phyloP scores from a whole-genome alignment of 139 green algal species.

The Chlamydomonas schloesseri region DNA sequence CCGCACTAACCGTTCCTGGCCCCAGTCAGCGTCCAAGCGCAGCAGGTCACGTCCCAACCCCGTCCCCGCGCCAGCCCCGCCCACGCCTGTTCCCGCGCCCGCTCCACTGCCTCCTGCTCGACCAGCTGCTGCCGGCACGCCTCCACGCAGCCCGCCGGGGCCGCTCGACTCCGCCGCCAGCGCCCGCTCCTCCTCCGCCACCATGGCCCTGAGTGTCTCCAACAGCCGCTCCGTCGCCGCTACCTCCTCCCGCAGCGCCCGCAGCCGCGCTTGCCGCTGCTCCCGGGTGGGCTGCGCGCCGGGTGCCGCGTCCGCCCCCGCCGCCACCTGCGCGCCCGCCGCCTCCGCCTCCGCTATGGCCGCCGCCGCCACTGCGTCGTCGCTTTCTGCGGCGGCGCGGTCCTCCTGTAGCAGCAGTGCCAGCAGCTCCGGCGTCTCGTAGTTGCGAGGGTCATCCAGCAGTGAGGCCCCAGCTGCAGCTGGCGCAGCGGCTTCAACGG shows the following conservation, averaged over 20 bases:
- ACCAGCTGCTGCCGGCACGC: too few relatives aligned
- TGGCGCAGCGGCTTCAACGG: neutral
- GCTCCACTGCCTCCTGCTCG: neutral
- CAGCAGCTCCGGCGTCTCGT: slow-evolving; percentile 23
- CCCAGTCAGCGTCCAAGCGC: too few relatives aligned
- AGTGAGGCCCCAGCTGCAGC: neutral
- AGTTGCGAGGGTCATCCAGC: slow-evolving; percentile 26
- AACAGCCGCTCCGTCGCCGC: slow-evolving; percentile 26
- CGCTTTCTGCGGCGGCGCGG: neutral
- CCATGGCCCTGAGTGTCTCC: slow-evolving; percentile 16
- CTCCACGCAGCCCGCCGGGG: neutral
- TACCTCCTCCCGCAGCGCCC: slow-evolving; percentile 38
- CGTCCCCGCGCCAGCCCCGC: neutral
- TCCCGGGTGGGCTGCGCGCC: neutral
- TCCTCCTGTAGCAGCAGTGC: slow-evolving; percentile 22
- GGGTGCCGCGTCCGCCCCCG: neutral
- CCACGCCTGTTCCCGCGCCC: neutral
- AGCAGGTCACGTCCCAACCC: neutral
- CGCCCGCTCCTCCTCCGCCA: slow-evolving; percentile 15
- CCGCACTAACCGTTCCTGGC: too few relatives aligned
- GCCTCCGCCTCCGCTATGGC: neutral
- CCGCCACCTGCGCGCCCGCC: neutral
- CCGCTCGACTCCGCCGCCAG: neutral
- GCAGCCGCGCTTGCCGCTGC: slow-evolving; percentile 22
- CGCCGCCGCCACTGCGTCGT: too few relatives aligned